Percentiles rank a stretch among this genome's conserved stretches.
Conservation (phyloP, 768 basidiomycete species). For the Russula vinacea region DNA sequence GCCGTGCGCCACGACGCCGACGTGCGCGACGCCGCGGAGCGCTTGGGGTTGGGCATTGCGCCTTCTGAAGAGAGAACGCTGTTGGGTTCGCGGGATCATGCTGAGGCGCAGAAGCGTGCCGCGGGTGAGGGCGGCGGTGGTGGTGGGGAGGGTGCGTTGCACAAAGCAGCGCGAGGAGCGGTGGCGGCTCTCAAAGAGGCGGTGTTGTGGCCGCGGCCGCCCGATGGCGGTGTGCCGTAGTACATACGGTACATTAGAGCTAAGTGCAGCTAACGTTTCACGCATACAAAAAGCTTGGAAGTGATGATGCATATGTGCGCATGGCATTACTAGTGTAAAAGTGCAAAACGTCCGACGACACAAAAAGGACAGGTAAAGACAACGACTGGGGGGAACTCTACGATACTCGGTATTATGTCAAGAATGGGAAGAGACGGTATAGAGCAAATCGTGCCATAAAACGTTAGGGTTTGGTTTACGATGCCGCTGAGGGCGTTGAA, state of each 20-base stretch:
- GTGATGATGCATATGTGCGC: constrained; percentile 3
- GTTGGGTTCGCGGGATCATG: constrained; percentile 10
- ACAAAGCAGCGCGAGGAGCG: constrained; percentile 4
- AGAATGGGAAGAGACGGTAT: constrained; percentile 7
- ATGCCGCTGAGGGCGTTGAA: not conserved
- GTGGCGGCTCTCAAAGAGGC: constrained; percentile 11
- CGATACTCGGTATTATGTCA: not conserved
- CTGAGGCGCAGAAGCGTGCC: not conserved
- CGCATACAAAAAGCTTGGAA: not conserved
- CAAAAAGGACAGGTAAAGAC: constrained; percentile 2
- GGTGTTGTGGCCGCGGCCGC: not conserved
- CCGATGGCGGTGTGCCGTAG: not conserved
- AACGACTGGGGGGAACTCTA: not conserved
- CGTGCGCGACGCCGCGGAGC: constrained; percentile 23
- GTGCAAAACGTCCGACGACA: constrained; percentile 1
- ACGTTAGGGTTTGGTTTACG: not conserved
- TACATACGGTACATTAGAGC: not conserved
- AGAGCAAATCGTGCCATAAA: not conserved
- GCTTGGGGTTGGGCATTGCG: constrained; percentile 8
- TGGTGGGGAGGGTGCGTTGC: too few species aligned
- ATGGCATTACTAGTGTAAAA: constrained; percentile 12
- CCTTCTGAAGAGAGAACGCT: not conserved
- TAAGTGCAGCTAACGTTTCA: not conserved
- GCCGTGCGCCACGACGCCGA: constrained; percentile 21
- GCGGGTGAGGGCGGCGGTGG: constrained; percentile 8